Base-by-base conservation (phyloP, 2,329 filamentous ascomycete species). In the Xylaria digitata region DNA sequence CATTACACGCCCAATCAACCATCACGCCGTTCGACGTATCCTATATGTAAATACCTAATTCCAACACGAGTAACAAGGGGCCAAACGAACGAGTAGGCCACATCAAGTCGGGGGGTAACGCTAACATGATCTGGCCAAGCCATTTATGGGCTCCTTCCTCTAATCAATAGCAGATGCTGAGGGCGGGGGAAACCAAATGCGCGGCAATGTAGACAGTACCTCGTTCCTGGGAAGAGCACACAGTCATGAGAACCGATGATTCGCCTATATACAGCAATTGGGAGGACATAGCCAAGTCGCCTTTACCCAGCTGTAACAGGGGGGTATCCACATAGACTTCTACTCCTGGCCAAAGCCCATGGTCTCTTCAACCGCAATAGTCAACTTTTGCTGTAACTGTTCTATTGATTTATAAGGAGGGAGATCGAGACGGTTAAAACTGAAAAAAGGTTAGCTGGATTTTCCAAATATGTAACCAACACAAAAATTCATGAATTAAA, bases 271-370 rank as follows among this genome's bases (percentile, higher is more conserved):
- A 75, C 68, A 70, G 63, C 45, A 56, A 54, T 32, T 63, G 32
- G 30, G 30, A 9, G 40, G 45, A 21, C 46, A 63, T 30, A 59
- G 45, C 49, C 15, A 46, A 45, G 43, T 17, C 40, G 21, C n/a
- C 49, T 34, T 23, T 55, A 32, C 46, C 26, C 40, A 50, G 59
- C 61, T 45, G 40, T 62, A 64, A 61, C 59, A 68, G 34, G 50
- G 61, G 64, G 62, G 67, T 56, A 65, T 34, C 61, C 61, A 59
- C 19, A 49, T 30, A 70, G 68, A 52, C 67, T 71, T 74, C 67
- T 93, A 99, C 84, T 99, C 96, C 83, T 99, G 96, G 72, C 96
- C 96, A 79, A 99, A 99, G 69, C 96, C 96, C 85, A 99, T 94
- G 0, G 96, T 99, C 84, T 99, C 96, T 82, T 99, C 96, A 62